Base-by-base conservation (phyloP, 2,329 filamentous ascomycete genomes). In the Plectosphaerella sp. region DNA sequence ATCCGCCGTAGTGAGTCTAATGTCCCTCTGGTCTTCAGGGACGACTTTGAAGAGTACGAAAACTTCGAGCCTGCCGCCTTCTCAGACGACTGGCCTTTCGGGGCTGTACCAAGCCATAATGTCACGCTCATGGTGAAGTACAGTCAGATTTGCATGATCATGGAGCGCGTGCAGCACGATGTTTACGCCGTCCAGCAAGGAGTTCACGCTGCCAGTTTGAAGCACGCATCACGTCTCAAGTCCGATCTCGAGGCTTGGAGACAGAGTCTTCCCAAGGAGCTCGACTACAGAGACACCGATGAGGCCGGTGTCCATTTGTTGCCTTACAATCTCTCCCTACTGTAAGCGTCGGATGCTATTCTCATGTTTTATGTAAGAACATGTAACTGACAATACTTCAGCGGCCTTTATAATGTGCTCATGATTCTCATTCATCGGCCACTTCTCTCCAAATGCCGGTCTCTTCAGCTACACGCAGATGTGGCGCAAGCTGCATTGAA, bases 341-440 rank as follows among this genome's bases (percentile, higher is more conserved):
- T 72, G 63, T 67, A 45, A 58, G 61, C 61, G 57, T 0, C 47
- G 45, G 1, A 22, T 57, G 10, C 4, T 12, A 12, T 37, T n/a
- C 35, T 7, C 11, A 11, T n/a, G 15, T 37, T n/a, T 3, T 37
- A 11, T 37, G 35, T 53, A 54, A 56, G 20, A 48, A 42, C n/a
- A 2, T 28, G 11, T 3, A 12, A 11, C 25, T 8, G 7, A 16
- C 20, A 10, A 15, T 11, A 15, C 16, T 5, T 8, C 2, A 67
- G 67, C 39, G 69, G 76, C 3, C 72, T 79, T 59, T 77, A 77
- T 41, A 69, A 82, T 50, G 75, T 77, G 0, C 67, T 80, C 0
- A 61, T 75, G 1, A 80, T 83, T 7, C 71, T 82, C 0, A 66
- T 82, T 0, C 77, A 81, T 54, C 75, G 75, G 7, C 78, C 77